These are phyloP conservation scores for Rhodotorula graminis DNA, from an alignment of 768 basidiomycete species.

Conservation along the genomic window DNA sequence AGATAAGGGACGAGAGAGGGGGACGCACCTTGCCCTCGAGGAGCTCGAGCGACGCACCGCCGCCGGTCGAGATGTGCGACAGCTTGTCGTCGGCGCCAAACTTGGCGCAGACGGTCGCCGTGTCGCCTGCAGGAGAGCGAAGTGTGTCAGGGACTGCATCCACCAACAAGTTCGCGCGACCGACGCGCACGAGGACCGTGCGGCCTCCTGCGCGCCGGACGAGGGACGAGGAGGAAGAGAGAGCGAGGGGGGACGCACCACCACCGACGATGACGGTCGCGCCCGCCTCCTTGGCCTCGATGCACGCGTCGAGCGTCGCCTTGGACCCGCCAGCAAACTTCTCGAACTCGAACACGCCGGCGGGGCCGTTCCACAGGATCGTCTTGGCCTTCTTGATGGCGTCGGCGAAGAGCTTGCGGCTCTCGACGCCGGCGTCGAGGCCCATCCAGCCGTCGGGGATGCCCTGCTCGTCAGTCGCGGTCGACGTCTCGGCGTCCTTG, in stretches of 20 bases:
- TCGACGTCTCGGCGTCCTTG: slow-evolving; percentile 77
- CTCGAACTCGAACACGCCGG: slow-evolving; percentile 96
- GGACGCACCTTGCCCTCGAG: slow-evolving; percentile 88
- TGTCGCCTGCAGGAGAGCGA: slow-evolving; percentile 58
- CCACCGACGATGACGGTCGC: slow-evolving; percentile 92
- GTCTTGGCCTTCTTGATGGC: slow-evolving; percentile 86
- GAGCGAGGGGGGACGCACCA: slow-evolving; percentile 43
- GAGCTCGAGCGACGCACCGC: slow-evolving; percentile 75
- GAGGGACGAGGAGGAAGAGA: neutral
- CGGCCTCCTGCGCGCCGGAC: no score
- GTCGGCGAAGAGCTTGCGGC: slow-evolving; percentile 67
- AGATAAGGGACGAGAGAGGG: neutral
- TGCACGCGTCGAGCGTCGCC: slow-evolving; percentile 72
- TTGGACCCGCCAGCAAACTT: slow-evolving; percentile 81
- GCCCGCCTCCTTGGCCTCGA: slow-evolving; percentile 79
- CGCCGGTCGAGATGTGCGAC: slow-evolving; percentile 95
- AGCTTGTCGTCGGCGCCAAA: slow-evolving; percentile 76
- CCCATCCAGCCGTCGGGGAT: slow-evolving; percentile 94
- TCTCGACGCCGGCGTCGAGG: slow-evolving; percentile 84
- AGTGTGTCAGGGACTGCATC: neutral
- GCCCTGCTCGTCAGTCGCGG: slow-evolving; percentile 73
- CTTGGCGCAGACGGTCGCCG: slow-evolving; percentile 91
- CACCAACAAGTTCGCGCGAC: no score
- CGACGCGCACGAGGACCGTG: no score
- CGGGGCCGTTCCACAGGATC: slow-evolving; percentile 89